These are phyloP conservation scores for Canavalia ensiformis DNA, from an alignment of 306 rosid genomes.

Conservation along the genomic window DNA sequence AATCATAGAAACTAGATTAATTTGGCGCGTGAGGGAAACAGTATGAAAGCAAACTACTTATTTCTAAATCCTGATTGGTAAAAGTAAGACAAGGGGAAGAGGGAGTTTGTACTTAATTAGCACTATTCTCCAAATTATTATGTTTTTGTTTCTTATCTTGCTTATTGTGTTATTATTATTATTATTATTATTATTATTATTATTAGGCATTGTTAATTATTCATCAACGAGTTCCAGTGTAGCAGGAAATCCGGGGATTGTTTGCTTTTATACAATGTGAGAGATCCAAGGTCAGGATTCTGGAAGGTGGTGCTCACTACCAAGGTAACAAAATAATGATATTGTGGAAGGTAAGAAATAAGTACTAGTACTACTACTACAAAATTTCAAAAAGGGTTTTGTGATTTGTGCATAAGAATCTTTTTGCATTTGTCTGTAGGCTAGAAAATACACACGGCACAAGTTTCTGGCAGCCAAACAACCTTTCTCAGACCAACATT, in stretches of 20 bases:
- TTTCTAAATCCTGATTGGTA: constrained; percentile 22
- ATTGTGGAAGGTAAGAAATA: constrained; percentile 35
- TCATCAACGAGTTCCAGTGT: neutral
- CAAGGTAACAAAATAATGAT: constrained; percentile 49
- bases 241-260: constrained; percentile 42
- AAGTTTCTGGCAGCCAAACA: constrained; percentile 26
- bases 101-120: constrained; percentile 14
- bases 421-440: constrained; percentile 40
- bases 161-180: neutral
- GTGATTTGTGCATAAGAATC: constrained; percentile 47
- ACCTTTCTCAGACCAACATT: constrained; percentile 23
- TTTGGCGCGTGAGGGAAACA: constrained; percentile 24
- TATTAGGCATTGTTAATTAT: constrained; percentile 4
- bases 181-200: neutral
- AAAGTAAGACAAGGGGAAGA: constrained; percentile 21
- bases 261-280: constrained; percentile 37
- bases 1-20: neutral
- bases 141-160: constrained; percentile 12
- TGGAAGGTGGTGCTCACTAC: constrained; percentile 49
- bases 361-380: neutral
- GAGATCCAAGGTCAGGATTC: constrained; percentile 53
- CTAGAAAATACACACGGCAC: constrained; percentile 41
- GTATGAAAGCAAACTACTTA: neutral
- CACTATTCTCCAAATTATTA: constrained; percentile 22
- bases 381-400: constrained; percentile 29